Base-by-base conservation (phyloP, 179 eudicot genomes). In the Beta macrorhiza region DNA sequence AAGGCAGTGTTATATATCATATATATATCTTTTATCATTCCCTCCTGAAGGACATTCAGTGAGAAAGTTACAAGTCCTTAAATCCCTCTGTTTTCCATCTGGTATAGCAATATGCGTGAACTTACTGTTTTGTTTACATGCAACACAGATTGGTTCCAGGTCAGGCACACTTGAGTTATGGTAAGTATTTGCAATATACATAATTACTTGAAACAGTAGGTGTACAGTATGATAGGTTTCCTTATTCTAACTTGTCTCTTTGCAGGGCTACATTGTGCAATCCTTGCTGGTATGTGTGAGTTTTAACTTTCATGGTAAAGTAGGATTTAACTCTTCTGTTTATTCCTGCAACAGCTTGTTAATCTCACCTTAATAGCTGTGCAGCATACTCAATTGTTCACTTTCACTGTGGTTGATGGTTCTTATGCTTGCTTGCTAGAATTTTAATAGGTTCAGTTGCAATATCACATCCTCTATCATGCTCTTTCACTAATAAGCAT, bases 191-290 rank as follows among this genome's bases (percentile, higher is more conserved):
- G 52, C 65, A 49, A 62, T 47, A 61, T 49, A 68, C 59, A 29
- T 68, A 64, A 11, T 32, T 77, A 55, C 67, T 37, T 22, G 37
- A 45, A 63, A 71, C 44, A 75, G 52, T 45, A 13, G 52, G 19
- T 58, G 25, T 65, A 25, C 64, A 37, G 42, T 70, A 16, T 45
- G 44, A 56, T 61, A 32, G 25, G 17, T 59, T 77, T 63, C 22
- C 79, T 84, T 63, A 83, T 80, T 70, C 51, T 68, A 42, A 22
- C 37, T 81, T 75, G 67, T 80, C 72, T 76, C 65, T 82, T 71
- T 83, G 85, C 97, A 95, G 99, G 99, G 78, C 76, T 95, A 79
- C 98, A 93, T 77, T 95, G 99, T 83, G 99, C 98, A 22, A 78
- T 88, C 78, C 98, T 95, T 83, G 99, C 99, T 52, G 99, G 99